phyloP scores from a whole-genome alignment of 345 rosid species.

The Brassica cretica region DNA sequence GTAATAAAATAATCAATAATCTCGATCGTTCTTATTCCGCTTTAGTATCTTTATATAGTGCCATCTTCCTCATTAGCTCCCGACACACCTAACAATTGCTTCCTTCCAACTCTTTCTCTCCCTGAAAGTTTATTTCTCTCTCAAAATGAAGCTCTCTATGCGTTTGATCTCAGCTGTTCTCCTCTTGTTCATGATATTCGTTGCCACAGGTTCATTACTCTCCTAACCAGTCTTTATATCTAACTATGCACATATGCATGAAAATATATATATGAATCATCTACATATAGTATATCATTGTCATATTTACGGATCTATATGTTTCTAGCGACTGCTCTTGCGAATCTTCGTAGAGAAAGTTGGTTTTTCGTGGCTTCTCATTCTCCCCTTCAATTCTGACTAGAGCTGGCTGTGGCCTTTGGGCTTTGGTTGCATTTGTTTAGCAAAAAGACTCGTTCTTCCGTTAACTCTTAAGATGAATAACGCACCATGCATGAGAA shows the following conservation, averaged over 20 bases:
- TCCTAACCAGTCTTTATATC: background rate
- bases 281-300: background rate
- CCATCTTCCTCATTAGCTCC: background rate
- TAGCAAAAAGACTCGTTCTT: background rate
- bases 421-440: background rate
- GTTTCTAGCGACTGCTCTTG: background rate
- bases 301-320: background rate
- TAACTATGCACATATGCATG: background rate
- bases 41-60: constrained; percentile 30
- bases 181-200: constrained; percentile 35
- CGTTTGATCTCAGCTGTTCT: constrained; percentile 34
- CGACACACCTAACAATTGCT: constrained; percentile 1
- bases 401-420: background rate
- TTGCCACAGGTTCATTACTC: constrained; percentile 36
- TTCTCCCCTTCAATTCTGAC: background rate
- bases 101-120: background rate
- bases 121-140: background rate
- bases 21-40: constrained; percentile 20
- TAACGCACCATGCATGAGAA: background rate
- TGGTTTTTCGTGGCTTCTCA: background rate
- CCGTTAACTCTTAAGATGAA: background rate
- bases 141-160: constrained; percentile 37
- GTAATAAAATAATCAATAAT: background rate
- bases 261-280: background rate
- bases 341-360: background rate